phyloP scores from a whole-genome alignment of 177 flowering plant species.

The Tripterygium wilfordii region DNA sequence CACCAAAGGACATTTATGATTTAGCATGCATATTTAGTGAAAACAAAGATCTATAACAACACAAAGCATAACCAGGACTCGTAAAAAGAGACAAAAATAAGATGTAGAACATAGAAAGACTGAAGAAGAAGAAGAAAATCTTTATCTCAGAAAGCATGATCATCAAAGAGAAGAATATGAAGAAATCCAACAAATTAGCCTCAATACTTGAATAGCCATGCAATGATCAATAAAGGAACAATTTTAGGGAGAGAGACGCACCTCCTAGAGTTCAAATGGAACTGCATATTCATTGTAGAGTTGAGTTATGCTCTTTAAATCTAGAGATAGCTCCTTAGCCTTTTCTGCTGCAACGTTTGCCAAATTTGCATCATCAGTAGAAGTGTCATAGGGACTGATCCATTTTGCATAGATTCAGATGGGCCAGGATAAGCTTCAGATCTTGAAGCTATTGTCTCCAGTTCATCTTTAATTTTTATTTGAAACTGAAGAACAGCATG shows the following conservation, averaged over 20 bases:
- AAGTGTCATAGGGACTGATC: constrained; percentile 27
- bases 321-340: constrained; percentile 72
- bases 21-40: too few species aligned
- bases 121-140: too few species aligned
- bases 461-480: constrained; percentile 75
- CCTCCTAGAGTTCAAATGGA: constrained; percentile 99
- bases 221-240: background rate
- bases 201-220: background rate
- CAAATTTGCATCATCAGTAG: constrained; percentile 34
- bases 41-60: too few species aligned
- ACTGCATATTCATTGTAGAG: constrained; percentile 94
- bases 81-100: too few species aligned
- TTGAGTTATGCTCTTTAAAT: constrained; percentile 87
- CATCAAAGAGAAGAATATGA: too few species aligned
- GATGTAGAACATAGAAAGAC: too few species aligned
- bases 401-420: constrained; percentile 41
- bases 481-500: constrained; percentile 93
- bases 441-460: constrained; percentile 62
- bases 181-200: background rate
- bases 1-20: too few species aligned
- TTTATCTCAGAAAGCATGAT: too few species aligned
- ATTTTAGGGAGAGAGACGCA: constrained; percentile 11
- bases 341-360: constrained; percentile 50
- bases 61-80: too few species aligned
- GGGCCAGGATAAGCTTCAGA: constrained; percentile 35